phyloP scores from a whole-genome alignment of 75 land plant genomes.

The Gnetum montanum region DNA sequence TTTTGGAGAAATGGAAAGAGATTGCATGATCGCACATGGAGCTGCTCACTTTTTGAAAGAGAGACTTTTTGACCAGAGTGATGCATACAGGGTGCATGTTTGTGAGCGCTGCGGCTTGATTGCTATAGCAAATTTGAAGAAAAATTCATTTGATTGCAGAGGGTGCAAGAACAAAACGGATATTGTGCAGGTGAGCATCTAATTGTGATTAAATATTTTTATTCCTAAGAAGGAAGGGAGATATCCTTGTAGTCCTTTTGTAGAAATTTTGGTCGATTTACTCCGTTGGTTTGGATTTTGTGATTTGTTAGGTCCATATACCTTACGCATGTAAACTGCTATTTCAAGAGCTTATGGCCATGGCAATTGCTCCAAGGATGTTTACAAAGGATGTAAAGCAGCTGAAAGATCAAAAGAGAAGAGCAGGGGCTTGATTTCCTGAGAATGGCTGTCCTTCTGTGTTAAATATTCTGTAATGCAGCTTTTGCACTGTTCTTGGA shows the following conservation, averaged over 20 bases:
- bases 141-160: conserved; percentile 94
- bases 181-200: conserved; percentile 83
- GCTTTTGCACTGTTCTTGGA: too few relatives aligned
- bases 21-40: conserved; percentile 99
- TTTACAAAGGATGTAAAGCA: conserved; percentile 75
- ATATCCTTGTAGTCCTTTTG: neutral
- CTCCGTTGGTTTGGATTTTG: too few relatives aligned
- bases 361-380: conserved; percentile 99
- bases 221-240: neutral
- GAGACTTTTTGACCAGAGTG: conserved; percentile 95
- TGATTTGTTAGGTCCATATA: conserved; percentile 71
- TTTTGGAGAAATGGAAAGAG: conserved; percentile 99
- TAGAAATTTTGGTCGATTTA: neutral
- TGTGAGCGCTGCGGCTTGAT: conserved; percentile 94
- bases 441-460: too few relatives aligned
- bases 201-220: neutral
- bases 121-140: conserved; percentile 98
- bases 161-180: conserved; percentile 99
- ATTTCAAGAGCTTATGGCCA: conserved; percentile 98
- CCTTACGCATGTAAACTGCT: conserved; percentile 99
- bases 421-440: conserved; percentile 17
- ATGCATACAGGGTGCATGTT: conserved; percentile 96
- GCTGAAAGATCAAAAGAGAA: conserved; percentile 36
- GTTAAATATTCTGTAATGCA: too few relatives aligned
- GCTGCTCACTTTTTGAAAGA: conserved; percentile 97